A percentile compares a stretch with the other conserved stretches of the same genome.
phyloP scores from a whole-genome alignment of 179 eudicot genomes.

The Camellia oleifera region DNA sequence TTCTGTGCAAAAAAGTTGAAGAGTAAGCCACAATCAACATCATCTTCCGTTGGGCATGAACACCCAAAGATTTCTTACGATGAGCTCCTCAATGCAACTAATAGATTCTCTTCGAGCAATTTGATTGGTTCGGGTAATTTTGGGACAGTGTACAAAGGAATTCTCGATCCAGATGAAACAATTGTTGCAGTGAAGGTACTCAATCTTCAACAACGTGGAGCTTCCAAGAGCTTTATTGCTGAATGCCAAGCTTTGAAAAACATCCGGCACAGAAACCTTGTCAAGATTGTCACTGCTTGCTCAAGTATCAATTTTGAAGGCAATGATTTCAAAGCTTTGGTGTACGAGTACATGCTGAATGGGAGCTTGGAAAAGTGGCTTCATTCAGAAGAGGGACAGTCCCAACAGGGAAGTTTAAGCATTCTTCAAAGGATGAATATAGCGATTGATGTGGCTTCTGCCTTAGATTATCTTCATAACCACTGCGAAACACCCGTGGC shows the following conservation, averaged over 20 bases:
- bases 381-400: neutral
- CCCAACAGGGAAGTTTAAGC: neutral
- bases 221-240: slow-evolving; percentile 18
- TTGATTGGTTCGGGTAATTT: slow-evolving; percentile 18
- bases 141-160: slow-evolving; percentile 21
- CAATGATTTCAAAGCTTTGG: slow-evolving; percentile 19
- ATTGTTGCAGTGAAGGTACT: slow-evolving; percentile 15
- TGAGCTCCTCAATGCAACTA: slow-evolving; percentile 14
- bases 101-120: slow-evolving; percentile 18
- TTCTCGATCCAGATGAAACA: slow-evolving; percentile 8
- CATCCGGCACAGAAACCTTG: slow-evolving; percentile 17
- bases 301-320: slow-evolving; percentile 17
- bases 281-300: slow-evolving; percentile 16
- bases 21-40: neutral
- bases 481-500: slow-evolving; percentile 5
- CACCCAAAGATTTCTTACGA: slow-evolving; percentile 11
- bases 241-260: slow-evolving; percentile 21
- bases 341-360: slow-evolving; percentile 14
- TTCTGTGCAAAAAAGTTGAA: neutral
- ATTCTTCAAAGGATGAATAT: slow-evolving; percentile 18
- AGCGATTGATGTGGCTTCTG: slow-evolving; percentile 15
- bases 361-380: slow-evolving; percentile 22
- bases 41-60: neutral
- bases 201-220: slow-evolving; percentile 17
- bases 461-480: slow-evolving; percentile 21